Evolutionary conservation across 78 protist genomes (phyloP).

Genomic region (Blattamonas nauphoetae): DNA sequence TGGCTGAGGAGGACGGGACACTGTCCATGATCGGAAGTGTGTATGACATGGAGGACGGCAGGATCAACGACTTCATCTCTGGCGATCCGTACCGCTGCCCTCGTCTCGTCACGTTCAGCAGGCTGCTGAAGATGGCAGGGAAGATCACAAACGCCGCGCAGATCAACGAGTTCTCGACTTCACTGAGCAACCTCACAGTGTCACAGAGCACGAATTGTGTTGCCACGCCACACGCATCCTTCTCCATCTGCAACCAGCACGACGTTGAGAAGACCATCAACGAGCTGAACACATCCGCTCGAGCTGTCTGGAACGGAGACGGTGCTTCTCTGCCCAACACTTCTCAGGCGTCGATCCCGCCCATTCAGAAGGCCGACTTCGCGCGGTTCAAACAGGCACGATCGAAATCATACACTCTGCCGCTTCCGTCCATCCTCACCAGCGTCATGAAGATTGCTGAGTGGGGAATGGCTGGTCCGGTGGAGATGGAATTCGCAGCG

Average conservation of each 20-base stretch:
- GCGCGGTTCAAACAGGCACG: neutral
- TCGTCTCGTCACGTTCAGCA: neutral
- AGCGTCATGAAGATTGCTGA: neutral
- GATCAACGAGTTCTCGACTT: neutral
- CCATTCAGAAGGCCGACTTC: neutral
- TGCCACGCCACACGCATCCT: neutral
- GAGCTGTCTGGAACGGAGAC: too few relatives aligned
- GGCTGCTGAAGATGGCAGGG: neutral
- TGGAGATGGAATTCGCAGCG: slow-evolving; percentile 9
- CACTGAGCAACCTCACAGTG: neutral
- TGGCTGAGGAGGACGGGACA: slow-evolving; percentile 13
- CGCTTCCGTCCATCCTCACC: neutral
- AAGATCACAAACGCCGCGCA: neutral
- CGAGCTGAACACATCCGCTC: too few relatives aligned
- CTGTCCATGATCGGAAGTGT: neutral
- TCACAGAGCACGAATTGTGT: neutral
- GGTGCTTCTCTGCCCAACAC: too few relatives aligned
- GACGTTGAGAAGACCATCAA: too few relatives aligned
- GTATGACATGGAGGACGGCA: slow-evolving; percentile 1
- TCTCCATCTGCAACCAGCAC: neutral
- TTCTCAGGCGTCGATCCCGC: neutral
- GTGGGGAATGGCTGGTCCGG: slow-evolving; percentile 16
- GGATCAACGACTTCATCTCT: neutral
- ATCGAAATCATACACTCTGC: neutral
- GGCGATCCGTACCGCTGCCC: slow-evolving; percentile 1